Evolutionary conservation across 305 asterid species (phyloP), one percentile per base, ranked within the genome.

Genomic region (Plantago lanceolata): DNA sequence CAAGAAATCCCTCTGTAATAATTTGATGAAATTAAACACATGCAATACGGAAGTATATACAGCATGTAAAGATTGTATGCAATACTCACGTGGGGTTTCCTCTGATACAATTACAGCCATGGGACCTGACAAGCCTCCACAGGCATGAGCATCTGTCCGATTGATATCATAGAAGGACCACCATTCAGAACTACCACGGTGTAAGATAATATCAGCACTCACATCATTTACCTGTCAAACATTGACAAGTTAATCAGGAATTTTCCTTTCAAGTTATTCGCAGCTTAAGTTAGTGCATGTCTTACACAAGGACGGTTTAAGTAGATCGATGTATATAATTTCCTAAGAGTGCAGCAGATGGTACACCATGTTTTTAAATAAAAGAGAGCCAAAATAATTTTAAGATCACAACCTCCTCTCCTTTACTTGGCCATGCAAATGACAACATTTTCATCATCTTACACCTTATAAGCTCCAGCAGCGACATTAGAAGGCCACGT

Each of bases 71-170:
- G 6, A 50, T 21, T 17, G 33, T 26, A 47, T n/a, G 11, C 8
- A 45, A 35, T 69, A 80, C 97, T 85, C 77, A 93, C 97, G 99
- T 5, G 96, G 99, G 35, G 97, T 93, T 86, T 93, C 97, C 79
- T 93, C 99, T 3, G 99, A 93, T 68, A 93, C 96, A 68, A 93
- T 72, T 48, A 93, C 78, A 54, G 99, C 97, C 97, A 83, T 84
- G 29, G 99, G 99, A 59, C 99, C 99, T 0, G 81, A 69, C 65
- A 86, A 70, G 48, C 81, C 94, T 63, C 83, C 76, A 61, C 99
- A 93, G 59, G 77, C 85, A 50, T 73, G 68, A 31, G 65, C 73
- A 63, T 79, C 83, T 58, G 63, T 58, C 37, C 84, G 47, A 68
- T 70, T 80, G 63, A 80, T 68, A 78, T 87, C 99, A 54, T 84